phyloP scores from a whole-genome alignment of 2,329 filamentous ascomycete species.

The Ascosphaera pollenicola region DNA sequence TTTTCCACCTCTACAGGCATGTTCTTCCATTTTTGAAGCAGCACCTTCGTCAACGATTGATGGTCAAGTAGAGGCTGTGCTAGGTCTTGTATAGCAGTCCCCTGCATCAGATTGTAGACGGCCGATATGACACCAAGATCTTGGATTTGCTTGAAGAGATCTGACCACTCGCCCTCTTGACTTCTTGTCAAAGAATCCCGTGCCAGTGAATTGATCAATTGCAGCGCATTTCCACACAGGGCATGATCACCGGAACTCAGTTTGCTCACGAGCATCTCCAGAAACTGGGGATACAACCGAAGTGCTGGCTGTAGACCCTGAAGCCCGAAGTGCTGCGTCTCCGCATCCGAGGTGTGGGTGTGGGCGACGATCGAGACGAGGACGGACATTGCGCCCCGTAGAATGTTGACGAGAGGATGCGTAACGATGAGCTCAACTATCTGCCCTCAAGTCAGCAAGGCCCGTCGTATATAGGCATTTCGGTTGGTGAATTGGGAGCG shows the following conservation, averaged over 20 bases:
- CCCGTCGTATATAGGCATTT: no score
- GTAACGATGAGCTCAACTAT: slow-evolving; percentile 85
- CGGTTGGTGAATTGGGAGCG: no score
- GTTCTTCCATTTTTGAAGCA: slow-evolving; percentile 73
- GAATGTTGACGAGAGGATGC: slow-evolving; percentile 90
- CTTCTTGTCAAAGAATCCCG: slow-evolving; percentile 71
- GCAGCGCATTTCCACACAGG: slow-evolving; percentile 82
- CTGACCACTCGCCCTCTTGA: slow-evolving; percentile 67
- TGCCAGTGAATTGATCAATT: slow-evolving; percentile 88
- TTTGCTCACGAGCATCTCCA: slow-evolving; percentile 80
- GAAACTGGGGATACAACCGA: slow-evolving; percentile 76
- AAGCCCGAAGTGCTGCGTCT: slow-evolving; percentile 51
- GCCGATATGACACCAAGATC: slow-evolving; percentile 83
- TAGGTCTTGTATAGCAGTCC: slow-evolving; percentile 72
- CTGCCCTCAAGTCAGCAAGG: slow-evolving; percentile 13
- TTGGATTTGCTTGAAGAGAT: slow-evolving; percentile 81
- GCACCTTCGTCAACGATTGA: slow-evolving; percentile 69
- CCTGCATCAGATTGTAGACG: slow-evolving; percentile 85
- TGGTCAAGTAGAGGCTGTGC: slow-evolving; percentile 84
- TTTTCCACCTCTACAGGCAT: slow-evolving; percentile 67
- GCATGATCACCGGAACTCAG: slow-evolving; percentile 88
- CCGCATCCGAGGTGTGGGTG: slow-evolving; percentile 36
- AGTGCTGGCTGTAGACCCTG: slow-evolving; percentile 80
- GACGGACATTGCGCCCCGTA: slow-evolving; percentile 91
- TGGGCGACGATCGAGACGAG: slow-evolving; percentile 82